phyloP scores from a whole-genome alignment of 2,329 filamentous ascomycete species.

The Aspergillus brasiliensis region DNA sequence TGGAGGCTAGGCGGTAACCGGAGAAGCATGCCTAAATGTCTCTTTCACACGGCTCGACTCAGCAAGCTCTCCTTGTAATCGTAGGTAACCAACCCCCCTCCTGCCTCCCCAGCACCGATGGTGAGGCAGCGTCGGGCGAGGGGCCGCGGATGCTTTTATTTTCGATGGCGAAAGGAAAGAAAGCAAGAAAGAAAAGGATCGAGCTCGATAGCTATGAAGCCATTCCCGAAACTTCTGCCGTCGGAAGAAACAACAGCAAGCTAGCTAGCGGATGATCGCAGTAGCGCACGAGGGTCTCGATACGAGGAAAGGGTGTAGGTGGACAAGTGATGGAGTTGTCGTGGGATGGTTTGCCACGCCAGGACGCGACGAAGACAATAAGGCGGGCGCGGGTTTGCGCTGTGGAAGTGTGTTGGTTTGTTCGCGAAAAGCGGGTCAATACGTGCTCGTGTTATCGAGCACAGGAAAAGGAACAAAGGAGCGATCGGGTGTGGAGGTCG shows the following conservation, averaged over 20 bases:
- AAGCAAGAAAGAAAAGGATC: neutral
- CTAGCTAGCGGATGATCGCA: conserved; percentile 2
- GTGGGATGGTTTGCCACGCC: conserved; percentile 9
- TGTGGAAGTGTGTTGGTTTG: neutral
- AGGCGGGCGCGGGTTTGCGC: no score
- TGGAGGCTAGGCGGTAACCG: conserved; percentile 62
- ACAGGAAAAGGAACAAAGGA: neutral
- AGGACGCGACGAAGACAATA: conserved; percentile 13
- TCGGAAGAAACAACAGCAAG: neutral
- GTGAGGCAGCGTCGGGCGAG: neutral
- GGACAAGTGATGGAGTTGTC: conserved; percentile 1
- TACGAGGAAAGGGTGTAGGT: neutral
- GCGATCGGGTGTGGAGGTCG: neutral
- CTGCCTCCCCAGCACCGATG: neutral
- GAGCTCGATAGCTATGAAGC: conserved; percentile 18
- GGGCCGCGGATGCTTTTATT: neutral
- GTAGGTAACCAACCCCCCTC: conserved; percentile 2
- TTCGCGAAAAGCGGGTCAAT: neutral
- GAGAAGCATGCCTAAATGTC: conserved; percentile 46
- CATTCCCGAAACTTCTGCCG: conserved; percentile 19
- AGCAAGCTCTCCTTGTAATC: neutral
- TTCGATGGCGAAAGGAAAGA: conserved; percentile 8
- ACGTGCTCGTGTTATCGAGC: neutral
- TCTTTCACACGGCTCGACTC: neutral
- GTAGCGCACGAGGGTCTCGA: neutral